Conservation (phyloP, 2,329 filamentous ascomycete genomes). For the Magnaporthiopsis rhizophila region DNA sequence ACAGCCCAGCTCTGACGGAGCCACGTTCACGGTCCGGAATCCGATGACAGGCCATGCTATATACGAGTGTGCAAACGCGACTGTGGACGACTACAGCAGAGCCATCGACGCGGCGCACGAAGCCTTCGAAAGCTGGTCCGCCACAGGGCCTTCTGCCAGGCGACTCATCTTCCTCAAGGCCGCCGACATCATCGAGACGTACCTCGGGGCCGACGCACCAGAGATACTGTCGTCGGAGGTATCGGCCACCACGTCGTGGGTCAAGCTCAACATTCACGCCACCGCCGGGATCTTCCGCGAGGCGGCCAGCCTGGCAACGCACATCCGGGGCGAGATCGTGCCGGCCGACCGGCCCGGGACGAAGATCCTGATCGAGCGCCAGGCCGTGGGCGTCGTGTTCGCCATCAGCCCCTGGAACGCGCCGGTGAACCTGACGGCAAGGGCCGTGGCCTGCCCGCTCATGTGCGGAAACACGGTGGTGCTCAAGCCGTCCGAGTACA, state of each 20-base stretch:
- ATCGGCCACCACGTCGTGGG: slow-evolving; percentile 21
- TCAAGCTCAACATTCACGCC: slow-evolving; percentile 26
- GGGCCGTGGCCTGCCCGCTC: slow-evolving; percentile 40
- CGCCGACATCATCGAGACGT: slow-evolving; percentile 47
- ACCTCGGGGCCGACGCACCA: slow-evolving; percentile 30
- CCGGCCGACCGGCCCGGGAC: slow-evolving; percentile 36
- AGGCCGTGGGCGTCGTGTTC: slow-evolving; percentile 61
- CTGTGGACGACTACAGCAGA: slow-evolving; percentile 42
- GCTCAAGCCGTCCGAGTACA: slow-evolving; percentile 53
- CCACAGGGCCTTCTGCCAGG: slow-evolving; percentile 44
- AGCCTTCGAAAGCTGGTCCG: slow-evolving; percentile 56
- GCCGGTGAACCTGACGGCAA: slow-evolving; percentile 20
- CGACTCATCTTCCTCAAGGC: slow-evolving; percentile 50
- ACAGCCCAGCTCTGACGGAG: slow-evolving; percentile 14
- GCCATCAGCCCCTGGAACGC: slow-evolving; percentile 62
- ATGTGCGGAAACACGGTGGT: slow-evolving; percentile 52
- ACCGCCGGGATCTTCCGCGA: slow-evolving; percentile 30
- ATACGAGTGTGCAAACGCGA: slow-evolving; percentile 45
- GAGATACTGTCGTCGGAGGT: slow-evolving; percentile 23
- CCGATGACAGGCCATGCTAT: slow-evolving; percentile 36
- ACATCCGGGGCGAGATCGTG: slow-evolving; percentile 26
- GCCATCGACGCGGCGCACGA: slow-evolving; percentile 40
- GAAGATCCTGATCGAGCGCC: slow-evolving; percentile 53
- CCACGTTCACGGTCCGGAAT: slow-evolving; percentile 20
- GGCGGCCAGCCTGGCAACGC: slow-evolving; percentile 29